A percentile compares a stretch with the other conserved stretches of the same genome.
Conservation (phyloP, 768 basidiomycete species). For the Leccinum sublutescens region DNA sequence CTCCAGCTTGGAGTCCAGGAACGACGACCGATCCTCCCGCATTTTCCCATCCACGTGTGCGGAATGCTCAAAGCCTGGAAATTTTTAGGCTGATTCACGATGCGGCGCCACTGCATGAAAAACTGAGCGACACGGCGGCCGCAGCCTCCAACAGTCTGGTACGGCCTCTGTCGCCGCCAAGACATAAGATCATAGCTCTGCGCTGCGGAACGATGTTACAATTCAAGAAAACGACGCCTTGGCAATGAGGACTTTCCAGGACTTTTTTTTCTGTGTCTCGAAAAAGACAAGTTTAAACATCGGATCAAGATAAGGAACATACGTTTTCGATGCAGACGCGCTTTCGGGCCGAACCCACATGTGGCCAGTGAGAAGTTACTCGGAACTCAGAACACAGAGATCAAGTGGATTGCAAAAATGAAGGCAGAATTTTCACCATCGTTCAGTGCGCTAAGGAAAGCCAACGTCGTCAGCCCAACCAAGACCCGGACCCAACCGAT, state of each 20-base stretch:
- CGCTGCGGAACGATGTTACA: neutral
- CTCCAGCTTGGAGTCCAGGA: neutral
- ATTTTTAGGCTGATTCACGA: neutral
- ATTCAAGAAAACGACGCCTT: neutral
- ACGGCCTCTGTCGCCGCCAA: neutral
- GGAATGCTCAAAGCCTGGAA: neutral
- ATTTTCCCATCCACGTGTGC: neutral
- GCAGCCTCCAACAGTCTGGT: neutral
- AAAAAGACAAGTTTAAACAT: neutral
- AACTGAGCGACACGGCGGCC: neutral
- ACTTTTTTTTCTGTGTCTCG: neutral
- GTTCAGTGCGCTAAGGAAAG: slow-evolving; percentile 15
- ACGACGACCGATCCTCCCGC: neutral
- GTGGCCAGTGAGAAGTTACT: neutral
- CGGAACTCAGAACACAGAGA: neutral
- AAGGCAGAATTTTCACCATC: neutral
- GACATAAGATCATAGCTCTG: neutral
- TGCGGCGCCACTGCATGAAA: neutral
- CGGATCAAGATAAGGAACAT: neutral
- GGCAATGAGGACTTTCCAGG: neutral
- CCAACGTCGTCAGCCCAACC: slow-evolving; percentile 30
- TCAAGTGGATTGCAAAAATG: neutral
- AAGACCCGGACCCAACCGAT: slow-evolving; percentile 19
- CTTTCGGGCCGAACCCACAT: neutral
- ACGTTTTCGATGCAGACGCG: neutral